Evolutionary conservation across 148 eudicot species (phyloP), one percentile per base, ranked within the genome.

Genomic region (Cornus suecica): DNA sequence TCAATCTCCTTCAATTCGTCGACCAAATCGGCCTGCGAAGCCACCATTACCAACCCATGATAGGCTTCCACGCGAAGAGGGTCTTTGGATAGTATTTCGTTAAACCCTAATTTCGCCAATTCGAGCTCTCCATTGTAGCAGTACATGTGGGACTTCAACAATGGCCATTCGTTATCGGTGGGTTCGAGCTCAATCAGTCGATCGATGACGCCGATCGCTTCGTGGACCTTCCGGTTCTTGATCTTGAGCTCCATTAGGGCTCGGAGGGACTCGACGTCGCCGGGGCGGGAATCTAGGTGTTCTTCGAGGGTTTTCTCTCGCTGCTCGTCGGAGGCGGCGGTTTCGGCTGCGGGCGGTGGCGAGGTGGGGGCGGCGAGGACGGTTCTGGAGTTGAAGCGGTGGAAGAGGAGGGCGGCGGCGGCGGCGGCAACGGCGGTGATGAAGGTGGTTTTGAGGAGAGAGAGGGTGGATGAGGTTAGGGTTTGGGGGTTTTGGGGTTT

Each of bases 31-130:
- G 73, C 83, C 66, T 88, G 84, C 34, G 91, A 83, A 10, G 85
- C 92, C 8, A 86, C 85, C 88, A 92, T 90, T 29, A 92, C 89
- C 26, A 94, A 78, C 66, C 98, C 94, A 8, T 90, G 97, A 76
- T 78, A 94, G 0, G 97, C 98, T 79, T 92, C 95, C 0, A 90
- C 95, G 2, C 77, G 83, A 66, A 80, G 64, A 28, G 91, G 98
- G 69, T 89, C 92, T 41, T 85, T 90, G 8, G 60, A 61, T 0
- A 92, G 56, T 0, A 94, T 84, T 76, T 86, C 87, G 60, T 85
- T 90, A 51, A 94, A 94, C 75, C 88, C 86, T 0, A 64, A 29
- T 61, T 77, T 89, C 5, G 97, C 97, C 70, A 77, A 66, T 20
- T 84, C 88, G 1, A 71, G 62, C 29, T 94, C 90, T 0, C 90